These are phyloP conservation scores for Amauroascus verrucosus DNA, from an alignment of 2,329 filamentous ascomycete species.

Conservation along the genomic window DNA sequence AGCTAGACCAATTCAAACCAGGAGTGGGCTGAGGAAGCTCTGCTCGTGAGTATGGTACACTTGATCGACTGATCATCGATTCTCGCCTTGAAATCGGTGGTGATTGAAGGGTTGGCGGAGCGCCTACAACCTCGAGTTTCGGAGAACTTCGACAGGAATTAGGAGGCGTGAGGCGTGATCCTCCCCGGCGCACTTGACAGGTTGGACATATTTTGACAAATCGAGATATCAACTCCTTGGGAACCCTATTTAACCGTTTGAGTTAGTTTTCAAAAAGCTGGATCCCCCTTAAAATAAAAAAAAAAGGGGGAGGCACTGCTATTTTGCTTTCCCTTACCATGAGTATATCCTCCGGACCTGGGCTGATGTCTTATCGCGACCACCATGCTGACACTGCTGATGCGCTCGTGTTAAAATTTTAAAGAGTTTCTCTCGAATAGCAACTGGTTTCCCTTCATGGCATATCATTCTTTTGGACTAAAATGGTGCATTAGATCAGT, in stretches of 20 bases:
- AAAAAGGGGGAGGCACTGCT: not conserved
- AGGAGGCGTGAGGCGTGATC: conserved; percentile 33
- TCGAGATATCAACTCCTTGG: conserved; percentile 43
- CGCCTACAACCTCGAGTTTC: conserved; percentile 24
- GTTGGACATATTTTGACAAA: conserved; percentile 44
- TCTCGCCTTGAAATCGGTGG: conserved; percentile 30
- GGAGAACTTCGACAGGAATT: conserved; percentile 33
- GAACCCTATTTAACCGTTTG: conserved; percentile 32
- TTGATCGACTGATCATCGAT: conserved; percentile 25
- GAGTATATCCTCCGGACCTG: conserved; percentile 42
- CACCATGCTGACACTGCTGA: conserved; percentile 42
- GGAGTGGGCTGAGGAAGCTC: conserved; percentile 12
- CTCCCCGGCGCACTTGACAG: conserved; percentile 39
- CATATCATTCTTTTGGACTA: conserved; percentile 38
- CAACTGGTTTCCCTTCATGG: conserved; percentile 44
- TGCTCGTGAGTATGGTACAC: conserved; percentile 13
- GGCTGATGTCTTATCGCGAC: conserved; percentile 45
- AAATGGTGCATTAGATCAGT: conserved; percentile 1
- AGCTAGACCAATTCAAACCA: conserved; percentile 10
- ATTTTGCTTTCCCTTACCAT: conserved; percentile 30
- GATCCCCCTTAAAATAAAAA: no score
- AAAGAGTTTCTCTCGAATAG: conserved; percentile 43
- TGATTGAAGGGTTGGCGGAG: conserved; percentile 30
- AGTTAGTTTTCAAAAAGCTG: not conserved
- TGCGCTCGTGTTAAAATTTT: conserved; percentile 43